Evolutionary conservation across 192 early-diverging fungal genomes (phyloP), one percentile per base, ranked within the genome.

Genomic region (Gryganskiella cystojenkinii): DNA sequence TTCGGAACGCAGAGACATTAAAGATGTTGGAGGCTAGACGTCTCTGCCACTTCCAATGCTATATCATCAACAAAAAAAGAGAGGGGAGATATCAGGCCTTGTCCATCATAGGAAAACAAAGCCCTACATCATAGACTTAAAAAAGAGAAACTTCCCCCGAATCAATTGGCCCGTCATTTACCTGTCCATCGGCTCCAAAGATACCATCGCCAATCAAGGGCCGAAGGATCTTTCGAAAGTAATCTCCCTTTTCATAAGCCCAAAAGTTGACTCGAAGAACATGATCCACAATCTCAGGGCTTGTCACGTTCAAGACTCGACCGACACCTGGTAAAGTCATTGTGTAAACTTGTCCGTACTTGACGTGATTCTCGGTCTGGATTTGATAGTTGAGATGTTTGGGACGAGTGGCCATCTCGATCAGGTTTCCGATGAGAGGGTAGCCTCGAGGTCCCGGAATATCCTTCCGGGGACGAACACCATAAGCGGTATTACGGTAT

Each of bases 101-200:
- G 33, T 57, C 30, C 22, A 33, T 57, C 24, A n/a, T 6, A 33
- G 11, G 15, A 40, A 2, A n/a, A 27, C 4, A 20, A 55, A 57
- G 19, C 15, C 20, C 51, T 17, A 53, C 51, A 53, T 14, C 27
- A 27, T 13, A 19, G 7, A 30, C 51, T 19, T n/a, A n/a, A n/a
- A n/a, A n/a, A n/a, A n/a, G n/a, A n/a, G n/a, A n/a, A n/a, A n/a
- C n/a, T n/a, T n/a, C n/a, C n/a, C n/a, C n/a, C n/a, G n/a, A n/a
- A n/a, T n/a, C n/a, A n/a, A n/a, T n/a, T n/a, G n/a, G 19, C 37
- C 5, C 47, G 4, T 50, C 4, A 54, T 43, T 35, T 56, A 75
- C 72, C 59, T 75, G 46, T 7, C 72, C 72, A 49, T 75, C 72
- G 4, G 64, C 64, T 7, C 64, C 53, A 67, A 75, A 75, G 57